These are phyloP conservation scores for Epichloe baconii DNA, from an alignment of 2,329 filamentous ascomycete species.

Conservation along the genomic window DNA sequence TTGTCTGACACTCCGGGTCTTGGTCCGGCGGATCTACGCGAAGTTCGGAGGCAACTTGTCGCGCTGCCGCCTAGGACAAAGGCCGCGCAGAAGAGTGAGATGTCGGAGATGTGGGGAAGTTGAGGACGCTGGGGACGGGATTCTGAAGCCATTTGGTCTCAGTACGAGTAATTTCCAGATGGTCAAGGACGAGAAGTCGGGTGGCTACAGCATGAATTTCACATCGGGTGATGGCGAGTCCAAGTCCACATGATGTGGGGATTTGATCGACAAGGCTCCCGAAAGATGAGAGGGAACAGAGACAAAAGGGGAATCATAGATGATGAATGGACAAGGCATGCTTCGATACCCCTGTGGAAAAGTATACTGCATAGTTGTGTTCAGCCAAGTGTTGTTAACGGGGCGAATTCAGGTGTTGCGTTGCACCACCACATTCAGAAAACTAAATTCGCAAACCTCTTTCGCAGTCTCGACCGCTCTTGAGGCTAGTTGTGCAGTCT, in stretches of 20 bases:
- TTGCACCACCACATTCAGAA: too few species aligned
- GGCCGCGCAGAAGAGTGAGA: conserved; percentile 70
- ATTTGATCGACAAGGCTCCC: too few species aligned
- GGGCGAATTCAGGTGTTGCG: too few species aligned
- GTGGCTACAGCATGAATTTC: conserved; percentile 93
- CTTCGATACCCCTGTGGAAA: background rate
- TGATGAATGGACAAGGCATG: background rate
- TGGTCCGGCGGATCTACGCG: conserved; percentile 49
- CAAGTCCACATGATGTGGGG: background rate
- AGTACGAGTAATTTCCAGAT: conserved; percentile 94
- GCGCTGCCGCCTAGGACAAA: conserved; percentile 57
- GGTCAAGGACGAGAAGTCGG: conserved; percentile 76
- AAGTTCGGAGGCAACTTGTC: conserved; percentile 53
- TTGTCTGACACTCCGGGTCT: conserved; percentile 45
- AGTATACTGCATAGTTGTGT: too few species aligned
- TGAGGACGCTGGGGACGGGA: conserved; percentile 82
- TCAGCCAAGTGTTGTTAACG: too few species aligned
- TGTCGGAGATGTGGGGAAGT: conserved; percentile 94
- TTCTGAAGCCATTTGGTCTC: conserved; percentile 84
- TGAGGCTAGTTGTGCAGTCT: too few species aligned
- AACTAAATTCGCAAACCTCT: too few species aligned
- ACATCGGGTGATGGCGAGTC: conserved; percentile 22
- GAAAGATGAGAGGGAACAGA: too few species aligned
- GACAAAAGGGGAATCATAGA: background rate
- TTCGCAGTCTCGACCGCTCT: too few species aligned